Evolutionary conservation across 805 yeast genomes (phyloP).

Genomic region (Candida sanyiensis): DNA sequence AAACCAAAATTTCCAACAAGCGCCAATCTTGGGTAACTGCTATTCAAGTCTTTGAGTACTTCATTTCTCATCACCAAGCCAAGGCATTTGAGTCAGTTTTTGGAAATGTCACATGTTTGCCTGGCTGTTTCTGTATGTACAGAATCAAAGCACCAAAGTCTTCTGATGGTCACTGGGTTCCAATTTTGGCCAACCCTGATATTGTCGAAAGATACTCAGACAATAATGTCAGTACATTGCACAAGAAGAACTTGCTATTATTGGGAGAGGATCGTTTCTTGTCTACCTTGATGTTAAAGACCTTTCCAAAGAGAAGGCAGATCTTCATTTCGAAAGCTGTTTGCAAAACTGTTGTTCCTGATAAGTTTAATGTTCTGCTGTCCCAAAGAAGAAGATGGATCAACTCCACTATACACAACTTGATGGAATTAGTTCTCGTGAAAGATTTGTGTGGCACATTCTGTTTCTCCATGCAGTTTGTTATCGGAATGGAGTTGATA

Average conservation of each 20-base stretch:
- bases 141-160: constrained; percentile 89
- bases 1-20: constrained; percentile 85
- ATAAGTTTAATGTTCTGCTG: constrained; percentile 65
- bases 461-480: constrained; percentile 93
- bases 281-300: constrained; percentile 77
- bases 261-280: constrained; percentile 89
- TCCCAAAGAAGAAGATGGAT: constrained; percentile 98
- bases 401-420: constrained; percentile 88
- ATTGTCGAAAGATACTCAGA: constrained; percentile 89
- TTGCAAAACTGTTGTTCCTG: constrained; percentile 89
- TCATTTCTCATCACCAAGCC: constrained; percentile 89
- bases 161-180: constrained; percentile 79
- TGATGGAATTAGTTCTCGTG: constrained; percentile 80
- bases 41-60: constrained; percentile 90
- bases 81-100: constrained; percentile 94
- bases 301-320: constrained; percentile 87
- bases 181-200: constrained; percentile 87
- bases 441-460: constrained; percentile 90
- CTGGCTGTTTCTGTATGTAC: constrained; percentile 92
- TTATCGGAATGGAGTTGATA: constrained; percentile 72
- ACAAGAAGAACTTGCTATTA: constrained; percentile 75
- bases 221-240: constrained; percentile 77
- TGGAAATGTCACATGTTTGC: constrained; percentile 92
- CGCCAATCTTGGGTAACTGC: constrained; percentile 82
- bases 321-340: constrained; percentile 86